A percentile compares a stretch with the other conserved stretches of the same genome.
phyloP scores from a whole-genome alignment of 257 asterid species.

The Thymus mandschuricus region DNA sequence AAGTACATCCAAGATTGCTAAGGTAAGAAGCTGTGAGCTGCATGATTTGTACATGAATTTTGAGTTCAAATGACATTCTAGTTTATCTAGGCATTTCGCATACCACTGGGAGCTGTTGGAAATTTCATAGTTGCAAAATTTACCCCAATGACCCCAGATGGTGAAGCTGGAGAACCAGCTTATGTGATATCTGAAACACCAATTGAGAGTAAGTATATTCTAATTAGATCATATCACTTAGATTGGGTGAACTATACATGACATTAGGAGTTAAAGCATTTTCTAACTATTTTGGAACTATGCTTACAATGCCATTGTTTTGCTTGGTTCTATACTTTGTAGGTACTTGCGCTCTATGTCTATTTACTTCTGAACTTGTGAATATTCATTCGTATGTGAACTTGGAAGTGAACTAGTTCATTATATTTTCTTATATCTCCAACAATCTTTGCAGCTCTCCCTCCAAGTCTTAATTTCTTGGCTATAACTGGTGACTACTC shows the following conservation, averaged over 20 bases:
- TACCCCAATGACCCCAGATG: conserved; percentile 97
- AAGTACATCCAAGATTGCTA: conserved; percentile 89
- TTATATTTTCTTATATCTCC: conserved; percentile 31
- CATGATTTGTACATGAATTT: conserved; percentile 7
- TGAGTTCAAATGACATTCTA: conserved; percentile 26
- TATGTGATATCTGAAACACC: conserved; percentile 73
- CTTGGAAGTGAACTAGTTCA: background rate
- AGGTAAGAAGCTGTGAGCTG: conserved; percentile 48
- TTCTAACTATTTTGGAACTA: background rate
- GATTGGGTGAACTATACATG: background rate
- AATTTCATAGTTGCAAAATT: conserved; percentile 77
- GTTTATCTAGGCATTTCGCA: conserved; percentile 73
- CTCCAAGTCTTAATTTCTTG: conserved; percentile 91
- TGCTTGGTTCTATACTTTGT: background rate
- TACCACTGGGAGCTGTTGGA: conserved; percentile 97
- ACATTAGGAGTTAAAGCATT: background rate
- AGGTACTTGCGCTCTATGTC: conserved; percentile 21
- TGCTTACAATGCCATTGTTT: background rate
- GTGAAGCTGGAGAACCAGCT: conserved; percentile 96
- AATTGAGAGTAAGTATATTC: conserved; percentile 67
- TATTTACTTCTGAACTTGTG: conserved; percentile 22
- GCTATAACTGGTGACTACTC: conserved; percentile 85
- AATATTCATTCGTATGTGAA: background rate
- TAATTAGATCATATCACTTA: conserved; percentile 9
- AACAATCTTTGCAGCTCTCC: conserved; percentile 71